Evolutionary conservation across 768 basidiomycete genomes (phyloP), one percentile per base, ranked within the genome.

Genomic region (Royoungia palumana): DNA sequence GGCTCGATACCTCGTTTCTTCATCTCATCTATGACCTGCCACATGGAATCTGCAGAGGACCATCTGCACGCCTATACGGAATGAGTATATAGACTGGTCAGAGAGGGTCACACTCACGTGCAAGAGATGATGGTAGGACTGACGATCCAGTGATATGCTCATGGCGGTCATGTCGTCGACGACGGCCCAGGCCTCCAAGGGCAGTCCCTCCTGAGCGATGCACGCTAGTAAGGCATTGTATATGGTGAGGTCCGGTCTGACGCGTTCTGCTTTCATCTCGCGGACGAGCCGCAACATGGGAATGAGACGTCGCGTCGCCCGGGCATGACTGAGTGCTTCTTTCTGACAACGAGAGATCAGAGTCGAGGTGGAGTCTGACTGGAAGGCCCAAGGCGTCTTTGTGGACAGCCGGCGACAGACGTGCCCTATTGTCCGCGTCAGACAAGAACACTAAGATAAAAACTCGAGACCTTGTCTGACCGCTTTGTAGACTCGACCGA

Each of bases 121-220:
- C 41, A 91, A 64, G 21, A 91, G 71, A 36, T 75, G 68, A 38
- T 85, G 78, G 62, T 84, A 83, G 9, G 79, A 74, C 34, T 75
- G 67, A 6, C 69, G 55, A 46, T 79, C 72, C 5, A 80, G 83
- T 38, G 64, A 50, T 19, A 89, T 51, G 3, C 75, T 76, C 36
- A 74, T 54, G 16, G 71, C 62, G 28, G 73, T 44, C 85, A 89
- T 88, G 61, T 89, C 86, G 30, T 85, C 82, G 24, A 85, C 66
- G 46, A 86, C 75, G 16, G 84, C 86, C 72, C 76, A 77, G 5
- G 83, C 76, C 51, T 87, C 80, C 24, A 75, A 56, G 61, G 70
- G 70, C 9, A 73, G 57, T 5, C 68, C 71, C 32, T 76, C 69
- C 7, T 60, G 54, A 0, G 77, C 72, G 46, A 80, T 72, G 32